phyloP scores from a whole-genome alignment of 23 red algal genomes.

The Pyropia haitanensis region DNA sequence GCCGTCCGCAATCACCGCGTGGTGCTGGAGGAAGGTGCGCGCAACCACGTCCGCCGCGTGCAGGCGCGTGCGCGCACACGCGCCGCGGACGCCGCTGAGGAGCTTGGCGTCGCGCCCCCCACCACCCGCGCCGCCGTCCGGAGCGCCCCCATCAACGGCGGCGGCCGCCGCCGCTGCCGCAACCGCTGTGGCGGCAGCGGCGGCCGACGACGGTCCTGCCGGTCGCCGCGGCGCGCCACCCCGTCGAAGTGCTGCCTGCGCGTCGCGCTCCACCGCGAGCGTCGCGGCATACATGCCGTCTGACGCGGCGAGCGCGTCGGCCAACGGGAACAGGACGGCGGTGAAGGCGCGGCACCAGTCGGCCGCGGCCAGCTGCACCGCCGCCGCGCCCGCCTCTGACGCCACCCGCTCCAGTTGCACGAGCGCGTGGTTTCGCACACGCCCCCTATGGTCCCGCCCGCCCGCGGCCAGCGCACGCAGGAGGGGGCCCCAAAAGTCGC shows the following conservation, averaged over 20 bases:
- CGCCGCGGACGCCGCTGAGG: slow-evolving; percentile 20
- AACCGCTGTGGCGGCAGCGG: slow-evolving; percentile 10
- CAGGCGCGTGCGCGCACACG: slow-evolving; percentile 41
- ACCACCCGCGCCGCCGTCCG: slow-evolving; percentile 10
- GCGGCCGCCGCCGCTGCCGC: slow-evolving; percentile 23
- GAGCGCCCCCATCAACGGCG: slow-evolving; percentile 7
- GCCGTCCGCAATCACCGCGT: slow-evolving; percentile 33
- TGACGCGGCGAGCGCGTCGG: slow-evolving; percentile 32
- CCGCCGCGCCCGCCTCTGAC: slow-evolving; percentile 19
- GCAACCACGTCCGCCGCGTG: slow-evolving; percentile 37
- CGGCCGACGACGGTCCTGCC: no score
- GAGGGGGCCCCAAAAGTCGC: slow-evolving; percentile 46
- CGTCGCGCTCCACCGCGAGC: slow-evolving; percentile 32
- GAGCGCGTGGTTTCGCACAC: slow-evolving; percentile 43
- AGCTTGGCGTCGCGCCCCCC: slow-evolving; percentile 37
- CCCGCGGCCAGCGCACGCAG: slow-evolving; percentile 28
- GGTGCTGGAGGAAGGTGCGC: slow-evolving; percentile 65
- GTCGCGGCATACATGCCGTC: slow-evolving; percentile 37
- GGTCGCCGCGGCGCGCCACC: no score
- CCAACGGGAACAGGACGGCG: slow-evolving; percentile 42
- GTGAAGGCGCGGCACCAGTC: slow-evolving; percentile 34
- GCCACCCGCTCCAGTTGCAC: slow-evolving; percentile 42
- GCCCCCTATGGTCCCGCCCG: slow-evolving; percentile 21
- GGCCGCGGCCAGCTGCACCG: slow-evolving; percentile 26
- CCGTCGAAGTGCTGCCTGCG: slow-evolving; percentile 2